Evolutionary conservation across 2,329 filamentous ascomycete genomes (phyloP), one percentile per base, ranked within the genome.

Genomic region (Fusarium buharicum): DNA sequence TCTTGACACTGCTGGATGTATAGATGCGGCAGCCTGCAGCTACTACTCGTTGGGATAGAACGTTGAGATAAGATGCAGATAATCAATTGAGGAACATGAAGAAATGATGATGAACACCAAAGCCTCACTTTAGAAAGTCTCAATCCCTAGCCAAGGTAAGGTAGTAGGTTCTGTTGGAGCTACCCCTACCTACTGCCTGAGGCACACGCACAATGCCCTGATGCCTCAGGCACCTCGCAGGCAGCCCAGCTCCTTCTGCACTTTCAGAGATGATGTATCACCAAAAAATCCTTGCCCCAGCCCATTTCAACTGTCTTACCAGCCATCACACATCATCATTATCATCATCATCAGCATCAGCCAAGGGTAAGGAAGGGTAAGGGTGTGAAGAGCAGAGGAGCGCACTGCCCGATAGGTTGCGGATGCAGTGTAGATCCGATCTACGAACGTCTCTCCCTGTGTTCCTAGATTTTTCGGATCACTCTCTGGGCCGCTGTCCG

Each of bases 301-400:
- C 43, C 55, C 48, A 65, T 59, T 38, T 51, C 46, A 51, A 50
- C 18, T 60, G 62, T 66, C 62, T 63, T 61, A 62, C 50, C 57
- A 46, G 47, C 53, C 48, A 47, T 43, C 55, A 39, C 34, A 24
- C 8, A 24, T 24, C 22, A 8, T 24, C 22, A 24, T 24, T 8
- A 24, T 24, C 22, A 24, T 8, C 22, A 8, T 24, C 22, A 8
- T 36, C 28, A 16, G 37, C 36, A 17, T 41, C 47, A 44, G 36
- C 17, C 45, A 41, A n/a, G n/a, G n/a, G 24, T 24, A 17, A 41
- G 10, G 39, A 41, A 12, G 39, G 31, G 22, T 24, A 37, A 11
- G 57, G 44, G 43, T 11, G 61, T 51, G 51, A 50, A 33, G 33
- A 40, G 31, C 38, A 33, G 22, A 24, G 22, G 22, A 24, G 22